phyloP scores from a whole-genome alignment of 345 rosid species.

The Turnera subulata region DNA sequence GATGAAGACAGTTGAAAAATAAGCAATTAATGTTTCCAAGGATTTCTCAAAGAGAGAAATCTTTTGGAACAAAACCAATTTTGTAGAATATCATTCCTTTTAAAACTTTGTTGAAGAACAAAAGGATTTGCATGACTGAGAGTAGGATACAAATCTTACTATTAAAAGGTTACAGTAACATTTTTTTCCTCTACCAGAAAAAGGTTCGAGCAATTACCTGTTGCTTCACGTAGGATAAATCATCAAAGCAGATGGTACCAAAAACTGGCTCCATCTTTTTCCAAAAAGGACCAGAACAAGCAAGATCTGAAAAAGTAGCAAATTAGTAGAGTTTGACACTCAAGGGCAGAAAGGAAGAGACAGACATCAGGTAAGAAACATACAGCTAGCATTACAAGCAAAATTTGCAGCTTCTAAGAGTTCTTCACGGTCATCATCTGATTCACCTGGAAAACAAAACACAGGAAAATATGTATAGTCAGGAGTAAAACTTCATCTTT shows the following conservation, averaged over 20 bases:
- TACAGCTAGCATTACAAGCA: conserved; percentile 47
- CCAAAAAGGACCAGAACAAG: conserved; percentile 47
- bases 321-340: background rate
- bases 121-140: background rate
- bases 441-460: conserved; percentile 34
- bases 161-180: no score
- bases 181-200: background rate
- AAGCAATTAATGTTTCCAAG: no score
- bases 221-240: conserved; percentile 36
- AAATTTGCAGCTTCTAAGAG: conserved; percentile 45
- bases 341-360: background rate
- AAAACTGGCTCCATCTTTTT: conserved; percentile 42
- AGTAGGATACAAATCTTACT: conserved; percentile 11
- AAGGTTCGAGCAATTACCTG: conserved; percentile 32
- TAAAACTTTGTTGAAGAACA: no score
- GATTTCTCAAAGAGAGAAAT: no score
- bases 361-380: conserved; percentile 8
- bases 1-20: no score
- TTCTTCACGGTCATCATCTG: conserved; percentile 54
- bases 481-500: background rate
- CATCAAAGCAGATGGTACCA: conserved; percentile 33
- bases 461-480: conserved; percentile 5
- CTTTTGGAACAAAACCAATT: background rate
- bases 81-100: background rate
- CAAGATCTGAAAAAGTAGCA: conserved; percentile 35